Evolutionary conservation across 163 green algal species (phyloP).

Genomic region (Chlorella variabilis): DNA sequence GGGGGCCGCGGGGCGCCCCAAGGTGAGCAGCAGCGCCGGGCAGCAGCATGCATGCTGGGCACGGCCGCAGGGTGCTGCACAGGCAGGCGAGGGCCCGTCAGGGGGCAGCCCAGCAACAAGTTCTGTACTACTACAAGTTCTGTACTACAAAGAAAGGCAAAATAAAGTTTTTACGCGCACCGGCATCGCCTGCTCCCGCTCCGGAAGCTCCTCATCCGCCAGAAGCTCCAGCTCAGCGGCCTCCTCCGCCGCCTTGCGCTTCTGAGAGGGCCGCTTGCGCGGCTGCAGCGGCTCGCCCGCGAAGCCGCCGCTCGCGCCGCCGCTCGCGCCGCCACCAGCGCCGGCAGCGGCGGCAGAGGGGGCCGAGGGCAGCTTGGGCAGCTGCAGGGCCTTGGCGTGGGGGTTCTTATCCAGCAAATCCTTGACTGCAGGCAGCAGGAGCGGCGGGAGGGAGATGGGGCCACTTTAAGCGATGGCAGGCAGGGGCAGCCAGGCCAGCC

Average conservation of each 20-base stretch:
- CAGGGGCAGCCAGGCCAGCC: too few relatives aligned
- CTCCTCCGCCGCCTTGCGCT: not conserved
- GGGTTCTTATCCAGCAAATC: constrained; percentile 64
- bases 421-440: constrained; percentile 40
- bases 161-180: too few relatives aligned
- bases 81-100: too few relatives aligned
- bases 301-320: not conserved
- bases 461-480: not conserved
- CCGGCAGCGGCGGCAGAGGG: not conserved
- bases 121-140: too few relatives aligned
- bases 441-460: not conserved
- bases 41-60: too few relatives aligned
- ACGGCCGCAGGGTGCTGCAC: too few relatives aligned
- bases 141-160: too few relatives aligned
- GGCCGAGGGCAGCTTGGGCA: not conserved
- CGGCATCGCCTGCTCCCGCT: not conserved
- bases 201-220: constrained; percentile 6
- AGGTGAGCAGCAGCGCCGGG: too few relatives aligned
- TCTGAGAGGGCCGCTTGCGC: not conserved
- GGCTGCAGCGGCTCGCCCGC: not conserved
- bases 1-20: too few relatives aligned
- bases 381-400: constrained; percentile 40
- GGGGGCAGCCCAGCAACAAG: too few relatives aligned
- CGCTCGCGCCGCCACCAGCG: not conserved
- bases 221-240: constrained; percentile 23